Evolutionary conservation across 177 flowering plant species (phyloP).

Genomic region (Vitis hybrid): DNA sequence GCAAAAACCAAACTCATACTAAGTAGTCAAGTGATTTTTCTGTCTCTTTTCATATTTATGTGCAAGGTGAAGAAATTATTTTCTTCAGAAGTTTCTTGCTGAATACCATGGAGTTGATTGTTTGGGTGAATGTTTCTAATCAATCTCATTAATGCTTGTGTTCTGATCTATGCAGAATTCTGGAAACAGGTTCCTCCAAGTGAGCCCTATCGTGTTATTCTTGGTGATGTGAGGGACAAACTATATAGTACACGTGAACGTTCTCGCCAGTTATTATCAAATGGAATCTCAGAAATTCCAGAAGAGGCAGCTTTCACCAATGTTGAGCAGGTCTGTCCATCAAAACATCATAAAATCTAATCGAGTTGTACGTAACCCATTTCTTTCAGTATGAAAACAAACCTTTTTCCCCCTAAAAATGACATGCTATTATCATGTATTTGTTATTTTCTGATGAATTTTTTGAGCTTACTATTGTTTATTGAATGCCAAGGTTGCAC

Average conservation of each 20-base stretch:
- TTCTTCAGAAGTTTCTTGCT: no score
- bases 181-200: constrained; percentile 57
- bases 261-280: constrained; percentile 44
- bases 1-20: no score
- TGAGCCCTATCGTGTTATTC: constrained; percentile 64
- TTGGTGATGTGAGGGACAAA: constrained; percentile 57
- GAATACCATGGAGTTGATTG: no score
- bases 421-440: no score
- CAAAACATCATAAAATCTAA: neutral
- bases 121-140: no score
- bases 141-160: neutral
- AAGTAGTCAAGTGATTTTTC: neutral
- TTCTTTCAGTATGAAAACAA: neutral
- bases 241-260: constrained; percentile 60
- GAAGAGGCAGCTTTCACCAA: constrained; percentile 47
- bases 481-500: no score
- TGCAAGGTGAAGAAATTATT: neutral
- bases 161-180: constrained; percentile 37
- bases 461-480: accelerated
- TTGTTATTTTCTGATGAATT: no score
- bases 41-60: neutral
- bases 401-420: no score
- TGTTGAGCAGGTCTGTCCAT: constrained; percentile 48
- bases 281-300: constrained; percentile 42
- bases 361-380: neutral